Evolutionary conservation across 1,284 basidiomycete species (phyloP).

Genomic region (Microbotryum lychnidis-dioicae): DNA sequence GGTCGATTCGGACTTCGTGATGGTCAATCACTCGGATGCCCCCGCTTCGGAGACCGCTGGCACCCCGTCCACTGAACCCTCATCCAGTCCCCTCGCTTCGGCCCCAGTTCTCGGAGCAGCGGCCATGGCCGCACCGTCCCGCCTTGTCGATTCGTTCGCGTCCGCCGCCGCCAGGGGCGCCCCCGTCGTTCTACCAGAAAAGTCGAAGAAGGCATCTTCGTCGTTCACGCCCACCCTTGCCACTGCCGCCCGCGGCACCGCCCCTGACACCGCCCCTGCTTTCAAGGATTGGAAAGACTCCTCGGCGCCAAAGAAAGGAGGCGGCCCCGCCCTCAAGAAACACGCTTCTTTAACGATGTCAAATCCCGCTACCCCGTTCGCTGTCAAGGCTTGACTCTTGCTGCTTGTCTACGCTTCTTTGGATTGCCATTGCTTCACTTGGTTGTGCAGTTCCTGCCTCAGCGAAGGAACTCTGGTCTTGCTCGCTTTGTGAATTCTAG

Average conservation of each 20-base stretch:
- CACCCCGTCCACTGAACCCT: not conserved
- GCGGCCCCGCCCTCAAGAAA: not conserved
- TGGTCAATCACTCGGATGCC: slow-evolving; percentile 5
- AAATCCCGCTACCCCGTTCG: slow-evolving; percentile 2
- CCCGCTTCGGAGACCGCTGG: not conserved
- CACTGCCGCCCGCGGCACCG: not conserved
- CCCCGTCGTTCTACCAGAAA: not conserved
- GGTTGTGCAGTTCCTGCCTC: not conserved
- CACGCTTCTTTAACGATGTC: not conserved
- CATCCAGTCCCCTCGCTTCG: not conserved
- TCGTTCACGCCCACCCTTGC: not conserved
- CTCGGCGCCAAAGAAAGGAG: not conserved
- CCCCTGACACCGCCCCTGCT: no score
- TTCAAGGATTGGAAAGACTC: not conserved
- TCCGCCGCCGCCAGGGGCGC: slow-evolving; percentile 29
- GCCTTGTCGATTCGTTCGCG: slow-evolving; percentile 19
- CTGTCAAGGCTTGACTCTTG: slow-evolving; percentile 7
- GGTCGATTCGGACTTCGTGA: slow-evolving; percentile 4
- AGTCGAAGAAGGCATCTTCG: slow-evolving; percentile 1
- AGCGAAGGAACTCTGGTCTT: not conserved
- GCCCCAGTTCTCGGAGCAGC: not conserved
- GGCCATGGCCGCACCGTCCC: not conserved
- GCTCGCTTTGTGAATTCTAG: not conserved
- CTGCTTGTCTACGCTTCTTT: not conserved
- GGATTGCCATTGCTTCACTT: not conserved